Percentiles rank a stretch among this genome's conserved stretches.
Evolutionary conservation across 805 yeast genomes (phyloP).

Genomic region (Wilhelminamyces savonicus): DNA sequence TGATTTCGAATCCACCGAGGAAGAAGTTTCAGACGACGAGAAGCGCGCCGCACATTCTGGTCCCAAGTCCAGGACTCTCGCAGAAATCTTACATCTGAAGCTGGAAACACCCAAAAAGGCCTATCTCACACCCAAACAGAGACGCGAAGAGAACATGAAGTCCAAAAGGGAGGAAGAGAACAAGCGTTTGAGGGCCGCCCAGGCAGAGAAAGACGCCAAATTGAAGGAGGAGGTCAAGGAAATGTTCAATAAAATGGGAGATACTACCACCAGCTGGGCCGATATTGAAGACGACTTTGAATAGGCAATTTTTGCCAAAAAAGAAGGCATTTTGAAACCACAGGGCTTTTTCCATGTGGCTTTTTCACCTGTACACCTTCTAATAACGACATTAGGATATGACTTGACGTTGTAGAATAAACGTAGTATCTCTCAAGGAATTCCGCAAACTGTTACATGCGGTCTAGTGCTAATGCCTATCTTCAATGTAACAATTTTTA

Average conservation of each 20-base stretch:
- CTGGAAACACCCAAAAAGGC: constrained; percentile 3
- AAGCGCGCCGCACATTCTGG: constrained; percentile 3
- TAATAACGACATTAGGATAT: no score
- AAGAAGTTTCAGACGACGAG: constrained; percentile 1
- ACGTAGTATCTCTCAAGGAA: no score
- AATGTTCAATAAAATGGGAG: constrained; percentile 21
- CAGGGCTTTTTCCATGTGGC: no score
- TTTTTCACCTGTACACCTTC: no score
- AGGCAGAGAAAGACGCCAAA: constrained; percentile 8
- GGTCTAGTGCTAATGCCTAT: no score
- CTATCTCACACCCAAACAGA: constrained; percentile 4
- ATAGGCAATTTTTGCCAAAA: no score
- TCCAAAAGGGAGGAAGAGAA: constrained; percentile 4
- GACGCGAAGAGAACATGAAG: constrained; percentile 2
- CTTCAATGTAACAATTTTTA: no score
- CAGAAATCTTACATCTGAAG: constrained; percentile 5
- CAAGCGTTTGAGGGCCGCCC: constrained; percentile 3
- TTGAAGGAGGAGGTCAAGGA: constrained; percentile 19
- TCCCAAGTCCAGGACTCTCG: neutral
- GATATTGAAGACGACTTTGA: constrained; percentile 21
- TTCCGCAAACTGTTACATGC: no score
- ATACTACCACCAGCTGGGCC: constrained; percentile 26
- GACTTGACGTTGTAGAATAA: no score
- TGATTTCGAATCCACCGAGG: neutral
- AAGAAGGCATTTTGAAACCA: no score